Evolutionary conservation across 768 basidiomycete genomes (phyloP), one percentile per base, ranked within the genome.

Genomic region (Hygrocybe punicea): DNA sequence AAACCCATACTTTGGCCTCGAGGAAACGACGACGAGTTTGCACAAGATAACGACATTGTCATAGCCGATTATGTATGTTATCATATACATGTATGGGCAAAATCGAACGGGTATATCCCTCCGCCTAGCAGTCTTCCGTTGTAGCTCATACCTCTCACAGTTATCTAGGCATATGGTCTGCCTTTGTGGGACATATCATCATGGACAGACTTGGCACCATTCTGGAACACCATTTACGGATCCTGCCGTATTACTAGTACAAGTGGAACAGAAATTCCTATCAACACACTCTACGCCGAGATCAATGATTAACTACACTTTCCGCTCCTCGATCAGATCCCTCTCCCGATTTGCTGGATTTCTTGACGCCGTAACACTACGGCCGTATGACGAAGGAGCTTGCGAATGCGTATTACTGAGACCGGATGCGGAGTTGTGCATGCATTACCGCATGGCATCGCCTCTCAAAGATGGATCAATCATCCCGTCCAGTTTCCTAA

Each of bases 211-310:
- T 48, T 25, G 11, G 21, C 24, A 4, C 24, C 3, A 13, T 48
- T 5, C 4, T 19, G 4, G 46, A 48, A 14, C 46, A 19, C 4
- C 19, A 48, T 29, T 48, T 14, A 6, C 46, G 4, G 4, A 21
- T n/a, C 6, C 46, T 21, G 46, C 21, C 21, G 46, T 48, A 48
- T 25, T 21, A 14, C 46, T 6, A 48, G 4, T 21, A 14, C 46
- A 48, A 48, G 4, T 58, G 57, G 57, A 9, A 58, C 34, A 35
- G 35, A n/a, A 6, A 44, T 58, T 48, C 42, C 57, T 37, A 36
- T 16, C 9, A 40, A 47, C 4, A 6, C 11, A 33, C 53, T 58
- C 8, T 55, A 55, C 25, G 39, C 25, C 33, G 57, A 44, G 37
- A 47, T 58, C n/a, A 13, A 19, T 19, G n/a, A 11, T 5, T 55